Base-by-base conservation (phyloP, 345 rosid species). In the Turritis glabra region DNA sequence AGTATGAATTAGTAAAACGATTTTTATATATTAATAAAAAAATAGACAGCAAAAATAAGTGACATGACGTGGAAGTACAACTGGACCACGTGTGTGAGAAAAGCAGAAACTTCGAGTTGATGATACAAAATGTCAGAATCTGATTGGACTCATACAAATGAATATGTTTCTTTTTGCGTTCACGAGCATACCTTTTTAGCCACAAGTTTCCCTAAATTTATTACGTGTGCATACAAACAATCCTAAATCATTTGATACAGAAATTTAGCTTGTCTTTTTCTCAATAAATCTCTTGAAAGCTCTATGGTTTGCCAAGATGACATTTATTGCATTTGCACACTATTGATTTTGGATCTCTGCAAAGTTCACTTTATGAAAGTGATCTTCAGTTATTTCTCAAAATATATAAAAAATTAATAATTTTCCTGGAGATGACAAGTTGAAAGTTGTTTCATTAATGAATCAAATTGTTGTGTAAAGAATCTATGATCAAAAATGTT, bases 121-220 rank as follows among this genome's bases (percentile, higher is more conserved):
- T 48, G 59, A 69, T 64, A 53, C 13, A 70, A 70, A 70, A 30
- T 50, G 53, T 47, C 76, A 76, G 71, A 69, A 62, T 54, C 25
- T 63, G 59, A 54, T 63, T 44, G 71, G 44, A 26, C 56, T 17
- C 7, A 27, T 10, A 29, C 70, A 69, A 17, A 64, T 64, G 51
- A 27, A 62, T 63, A 47, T 46, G 60, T 53, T 77, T 21, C 30
- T 23, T 41, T 40, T 68, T 14, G 35, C 37, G 23, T 71, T 71
- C 76, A 77, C 80, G 76, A 71, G 76, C 80, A 77, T n/a, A 11
- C 47, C 46, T 26, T 48, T 11, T 1, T 17, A 62, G 44, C 80
- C 76, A 77, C 80, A 77, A 25, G 5, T 68, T 46, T 8, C 4
- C 63, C 35, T 29, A 10, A 5, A 56, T 43, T 32, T 43, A 50